phyloP scores from a whole-genome alignment of 352 stramenopile genomes.

The Globisporangium irregulare region DNA sequence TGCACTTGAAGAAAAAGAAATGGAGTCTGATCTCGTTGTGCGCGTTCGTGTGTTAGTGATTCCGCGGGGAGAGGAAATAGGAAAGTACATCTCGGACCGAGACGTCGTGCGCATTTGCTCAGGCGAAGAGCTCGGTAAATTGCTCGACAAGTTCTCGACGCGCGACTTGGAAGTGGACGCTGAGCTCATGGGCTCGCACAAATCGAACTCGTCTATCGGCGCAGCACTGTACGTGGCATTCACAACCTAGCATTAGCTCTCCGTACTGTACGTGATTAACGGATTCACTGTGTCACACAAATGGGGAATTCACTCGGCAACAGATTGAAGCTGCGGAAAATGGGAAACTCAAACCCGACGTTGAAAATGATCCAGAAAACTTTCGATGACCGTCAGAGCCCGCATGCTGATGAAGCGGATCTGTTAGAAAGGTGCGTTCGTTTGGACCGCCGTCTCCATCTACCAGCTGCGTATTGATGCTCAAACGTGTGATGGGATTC shows the following conservation, averaged over 20 bases:
- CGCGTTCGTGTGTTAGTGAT: constrained; percentile 31
- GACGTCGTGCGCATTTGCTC: constrained; percentile 76
- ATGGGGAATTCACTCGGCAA: not conserved
- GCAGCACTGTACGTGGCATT: constrained; percentile 45
- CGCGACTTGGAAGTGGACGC: constrained; percentile 55
- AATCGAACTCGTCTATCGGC: constrained; percentile 47
- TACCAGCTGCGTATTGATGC: not conserved
- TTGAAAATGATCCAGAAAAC: constrained; percentile 72
- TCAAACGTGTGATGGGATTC: not conserved
- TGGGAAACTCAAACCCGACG: constrained; percentile 58
- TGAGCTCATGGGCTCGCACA: constrained; percentile 60
- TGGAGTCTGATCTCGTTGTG: not conserved
- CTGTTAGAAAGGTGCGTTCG: constrained; percentile 34
- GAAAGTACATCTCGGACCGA: constrained; percentile 56
- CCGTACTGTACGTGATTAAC: not conserved
- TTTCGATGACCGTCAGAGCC: constrained; percentile 55
- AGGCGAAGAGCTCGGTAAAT: constrained; percentile 45
- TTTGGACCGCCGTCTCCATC: not conserved
- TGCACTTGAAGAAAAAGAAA: not conserved
- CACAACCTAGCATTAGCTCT: not conserved
- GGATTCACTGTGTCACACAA: not conserved
- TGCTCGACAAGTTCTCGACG: constrained; percentile 66
- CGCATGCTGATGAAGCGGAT: constrained; percentile 39
- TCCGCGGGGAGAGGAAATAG: constrained; percentile 48
- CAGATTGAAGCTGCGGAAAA: constrained; percentile 68